Base-by-base conservation (phyloP, 352 stramenopile species). In the Globisporangium orthogonon region DNA sequence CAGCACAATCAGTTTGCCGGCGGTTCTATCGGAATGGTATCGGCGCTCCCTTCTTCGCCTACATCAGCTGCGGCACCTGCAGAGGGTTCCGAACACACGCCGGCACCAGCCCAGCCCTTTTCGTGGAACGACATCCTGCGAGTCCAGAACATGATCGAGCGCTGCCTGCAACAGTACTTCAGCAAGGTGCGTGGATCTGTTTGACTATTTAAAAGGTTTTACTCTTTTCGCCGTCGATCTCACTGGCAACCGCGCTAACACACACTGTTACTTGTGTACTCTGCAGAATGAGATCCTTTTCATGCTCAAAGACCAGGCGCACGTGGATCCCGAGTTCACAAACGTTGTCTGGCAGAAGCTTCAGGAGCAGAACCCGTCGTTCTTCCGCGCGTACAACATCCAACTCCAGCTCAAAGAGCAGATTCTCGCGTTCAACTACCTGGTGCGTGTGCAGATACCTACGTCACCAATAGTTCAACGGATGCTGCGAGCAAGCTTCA, bases 261-360 rank as follows among this genome's bases (percentile, higher is more conserved):
- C 33, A n/a, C n/a, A n/a, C n/a, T n/a, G n/a, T 37, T 37, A 14
- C 28, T 1, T 63, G 40, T 0, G n/a, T 35, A 1, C 54, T 51
- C 46, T 46, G 33, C 53, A 87, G 75, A 74, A 73, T 43, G 80
- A 91, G 47, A 87, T 90, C 57, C 58, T 91, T n/a, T 46, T 74
- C 7, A 66, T 65, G 6, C 57, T 89, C 2, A 71, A 90, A 52
- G 61, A 73, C 1, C 83, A 96, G 56, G 86, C 81, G 0, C 86
- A 94, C 18, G 70, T 96, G n/a, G 81, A 95, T 15, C 86, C 85
- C 2, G 70, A 70, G 9, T 96, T 96, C 53, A 84, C 89, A 1
- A 76, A 73, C 49, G 74, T 96, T 23, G 87, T 96, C 44, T 97
- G 86, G 88, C 83, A 95, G 50, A 97, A 97, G 57, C 78, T 97